These are phyloP conservation scores for Trematosphaeria pertusa DNA, from an alignment of 2,329 filamentous ascomycete genomes.

Conservation along the genomic window DNA sequence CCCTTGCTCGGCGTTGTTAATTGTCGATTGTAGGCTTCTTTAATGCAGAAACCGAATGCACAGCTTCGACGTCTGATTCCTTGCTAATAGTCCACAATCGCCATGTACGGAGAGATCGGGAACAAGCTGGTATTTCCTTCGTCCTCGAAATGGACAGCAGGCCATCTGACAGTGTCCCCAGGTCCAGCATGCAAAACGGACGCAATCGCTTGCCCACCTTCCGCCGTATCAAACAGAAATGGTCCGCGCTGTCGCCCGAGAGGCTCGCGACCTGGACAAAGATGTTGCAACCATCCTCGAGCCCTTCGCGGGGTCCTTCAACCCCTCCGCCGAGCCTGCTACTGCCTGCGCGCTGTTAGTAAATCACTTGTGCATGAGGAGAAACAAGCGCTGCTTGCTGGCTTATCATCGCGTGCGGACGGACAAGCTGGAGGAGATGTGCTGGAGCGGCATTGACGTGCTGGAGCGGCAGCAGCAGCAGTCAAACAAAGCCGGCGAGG, in stretches of 20 bases:
- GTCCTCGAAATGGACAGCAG: background rate
- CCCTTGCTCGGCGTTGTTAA: no score
- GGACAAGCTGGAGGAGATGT: conserved; percentile 90
- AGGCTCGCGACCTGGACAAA: conserved; percentile 91
- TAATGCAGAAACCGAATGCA: no score
- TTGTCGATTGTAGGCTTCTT: no score
- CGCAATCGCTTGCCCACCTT: conserved; percentile 82
- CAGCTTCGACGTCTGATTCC: no score
- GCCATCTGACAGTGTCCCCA: conserved; percentile 48
- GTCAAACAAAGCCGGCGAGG: conserved; percentile 25
- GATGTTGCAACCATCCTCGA: conserved; percentile 81
- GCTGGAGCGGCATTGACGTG: conserved; percentile 88
- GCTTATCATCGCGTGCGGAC: conserved; percentile 91
- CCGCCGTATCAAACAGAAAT: conserved; percentile 93
- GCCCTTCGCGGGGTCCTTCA: conserved; percentile 83
- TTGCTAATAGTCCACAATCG: no score
- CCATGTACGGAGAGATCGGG: conserved; percentile 87
- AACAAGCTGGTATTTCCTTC: conserved; percentile 74
- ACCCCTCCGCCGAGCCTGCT: conserved; percentile 81
- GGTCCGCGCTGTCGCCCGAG: conserved; percentile 83
- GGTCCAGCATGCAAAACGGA: conserved; percentile 96
- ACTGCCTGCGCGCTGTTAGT: conserved; percentile 89
- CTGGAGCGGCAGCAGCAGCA: conserved; percentile 69
- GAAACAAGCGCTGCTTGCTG: conserved; percentile 93
- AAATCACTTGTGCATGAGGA: conserved; percentile 91